Evolutionary conservation across 129 eudicot genomes (phyloP), one percentile per base, ranked within the genome.

Genomic region (Logfia minima): DNA sequence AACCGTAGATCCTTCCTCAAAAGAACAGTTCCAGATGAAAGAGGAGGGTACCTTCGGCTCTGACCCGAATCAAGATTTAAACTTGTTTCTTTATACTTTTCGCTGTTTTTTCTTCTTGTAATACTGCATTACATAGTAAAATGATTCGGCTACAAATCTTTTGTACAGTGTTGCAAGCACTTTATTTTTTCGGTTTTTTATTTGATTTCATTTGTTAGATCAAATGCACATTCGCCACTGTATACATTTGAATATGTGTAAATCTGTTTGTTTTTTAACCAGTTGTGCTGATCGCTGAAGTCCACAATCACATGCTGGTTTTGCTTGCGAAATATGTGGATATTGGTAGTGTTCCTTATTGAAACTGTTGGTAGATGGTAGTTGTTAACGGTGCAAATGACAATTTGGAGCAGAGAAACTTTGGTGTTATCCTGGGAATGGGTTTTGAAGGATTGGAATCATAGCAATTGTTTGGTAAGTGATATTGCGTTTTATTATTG

Each of bases 21-120:
- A 80, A 85, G 87, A 84, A 85, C 69, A 14, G 71, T 75, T 11
- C 74, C 52, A 5, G 83, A 69, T 48, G 84, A 80, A 71, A 69
- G 83, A 77, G 89, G 83, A 63, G 96, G 93, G 45, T 93, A 93
- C 77, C 92, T 87, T 68, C 85, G 98, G 52, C 80, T 91, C 4
- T 88, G 84, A 86, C 22, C 37, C 19, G 64, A 4, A 56, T 79
- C 71, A 32, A 79, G 71, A 70, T 41, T 22, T 43, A 26, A 68
- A 3, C 75, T 35, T 32, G 53, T 41, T 19, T 17, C 37, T 4
- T 17, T 61, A 16, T 45, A 19, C 48, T 14, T 19, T 59, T 23
- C 14, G 43, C 43, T 8, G 11, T 73, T 32, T 34, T 39, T 37
- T 21, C 35, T 73, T 74, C 0, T 13, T 55, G 10, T 64, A 28